A percentile compares a stretch with the other conserved stretches of the same genome.
Evolutionary conservation across 495 filamentous ascomycete species (phyloP).

Genomic region (Pyronema omphalodes): DNA sequence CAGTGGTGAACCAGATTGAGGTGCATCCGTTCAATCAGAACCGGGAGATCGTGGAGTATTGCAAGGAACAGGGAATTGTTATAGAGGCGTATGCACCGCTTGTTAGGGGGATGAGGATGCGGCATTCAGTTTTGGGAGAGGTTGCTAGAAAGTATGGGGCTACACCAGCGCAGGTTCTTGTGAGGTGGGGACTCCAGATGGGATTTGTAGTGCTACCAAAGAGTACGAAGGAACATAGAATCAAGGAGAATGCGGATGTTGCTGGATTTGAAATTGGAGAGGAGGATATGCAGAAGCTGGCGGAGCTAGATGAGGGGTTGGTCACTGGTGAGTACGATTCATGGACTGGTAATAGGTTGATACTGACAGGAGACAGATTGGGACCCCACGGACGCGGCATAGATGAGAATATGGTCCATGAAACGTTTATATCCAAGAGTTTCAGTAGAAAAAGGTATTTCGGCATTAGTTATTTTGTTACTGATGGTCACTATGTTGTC

Average conservation of each 20-base stretch:
- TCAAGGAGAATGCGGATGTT: slow-evolving; percentile 51
- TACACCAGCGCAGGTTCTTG: slow-evolving; percentile 56
- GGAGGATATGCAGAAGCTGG: slow-evolving; percentile 44
- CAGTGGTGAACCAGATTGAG: slow-evolving; percentile 49
- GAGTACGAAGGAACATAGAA: slow-evolving; percentile 45
- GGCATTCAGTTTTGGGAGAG: slow-evolving; percentile 32
- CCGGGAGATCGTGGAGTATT: slow-evolving; percentile 19
- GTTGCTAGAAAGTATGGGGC: slow-evolving; percentile 53
- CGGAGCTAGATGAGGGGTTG: slow-evolving; percentile 48
- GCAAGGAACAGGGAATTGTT: slow-evolving; percentile 29
- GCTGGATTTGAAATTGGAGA: slow-evolving; percentile 46
- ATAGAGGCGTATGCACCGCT: slow-evolving; percentile 37
- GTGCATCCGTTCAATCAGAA: slow-evolving; percentile 39
- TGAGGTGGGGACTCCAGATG: slow-evolving; percentile 80
- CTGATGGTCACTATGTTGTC: no score
- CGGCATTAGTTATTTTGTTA: no score
- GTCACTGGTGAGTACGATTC: slow-evolving; percentile 35
- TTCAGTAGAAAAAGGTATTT: no score
- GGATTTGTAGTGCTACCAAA: slow-evolving; percentile 59
- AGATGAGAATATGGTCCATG: neutral
- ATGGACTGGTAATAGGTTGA: neutral
- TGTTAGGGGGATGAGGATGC: slow-evolving; percentile 31
- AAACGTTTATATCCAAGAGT: no score
- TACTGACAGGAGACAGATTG: slow-evolving; percentile 14
- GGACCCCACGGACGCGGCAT: slow-evolving; percentile 25